phyloP scores from a whole-genome alignment of 805 yeast genomes.

The Torulaspora indica region DNA sequence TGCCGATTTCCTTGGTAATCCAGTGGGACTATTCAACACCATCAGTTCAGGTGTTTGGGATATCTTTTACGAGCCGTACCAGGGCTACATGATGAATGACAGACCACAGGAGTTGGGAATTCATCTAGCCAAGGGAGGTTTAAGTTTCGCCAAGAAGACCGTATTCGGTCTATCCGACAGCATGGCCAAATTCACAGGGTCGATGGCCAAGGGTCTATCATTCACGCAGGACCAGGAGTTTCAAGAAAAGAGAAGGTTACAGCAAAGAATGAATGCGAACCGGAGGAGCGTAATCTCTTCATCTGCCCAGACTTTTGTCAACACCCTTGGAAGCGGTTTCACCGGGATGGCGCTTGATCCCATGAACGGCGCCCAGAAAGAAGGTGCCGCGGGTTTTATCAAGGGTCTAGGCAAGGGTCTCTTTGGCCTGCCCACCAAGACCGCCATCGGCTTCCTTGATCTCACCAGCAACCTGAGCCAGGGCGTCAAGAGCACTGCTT shows the following conservation, averaged over 20 bases:
- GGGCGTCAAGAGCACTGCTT: conserved; percentile 88
- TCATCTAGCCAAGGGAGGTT: conserved; percentile 92
- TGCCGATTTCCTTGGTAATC: conserved; percentile 94
- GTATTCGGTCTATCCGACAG: conserved; percentile 94
- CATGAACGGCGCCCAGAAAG: conserved; percentile 78
- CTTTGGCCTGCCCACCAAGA: conserved; percentile 94
- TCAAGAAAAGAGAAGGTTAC: conserved; percentile 74
- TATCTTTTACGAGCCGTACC: conserved; percentile 94
- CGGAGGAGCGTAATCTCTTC: conserved; percentile 78
- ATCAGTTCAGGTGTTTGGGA: conserved; percentile 94
- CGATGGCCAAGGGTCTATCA: conserved; percentile 88
- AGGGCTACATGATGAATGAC: conserved; percentile 90
- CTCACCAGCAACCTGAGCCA: conserved; percentile 89
- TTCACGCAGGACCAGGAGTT: conserved; percentile 81
- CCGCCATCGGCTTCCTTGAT: conserved; percentile 92
- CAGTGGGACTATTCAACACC: conserved; percentile 92
- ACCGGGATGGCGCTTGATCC: conserved; percentile 90
- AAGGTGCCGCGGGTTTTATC: conserved; percentile 88
- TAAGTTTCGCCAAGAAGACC: conserved; percentile 88
- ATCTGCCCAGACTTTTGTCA: conserved; percentile 87
- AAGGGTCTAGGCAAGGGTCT: conserved; percentile 92
- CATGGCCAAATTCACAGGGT: conserved; percentile 86
- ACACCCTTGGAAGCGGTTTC: conserved; percentile 80
- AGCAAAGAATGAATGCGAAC: conserved; percentile 72
- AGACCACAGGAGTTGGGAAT: conserved; percentile 95